Base-by-base conservation (phyloP, 225 moss, liverwort and hornwort genomes). In the Takakia lepidozioides region DNA sequence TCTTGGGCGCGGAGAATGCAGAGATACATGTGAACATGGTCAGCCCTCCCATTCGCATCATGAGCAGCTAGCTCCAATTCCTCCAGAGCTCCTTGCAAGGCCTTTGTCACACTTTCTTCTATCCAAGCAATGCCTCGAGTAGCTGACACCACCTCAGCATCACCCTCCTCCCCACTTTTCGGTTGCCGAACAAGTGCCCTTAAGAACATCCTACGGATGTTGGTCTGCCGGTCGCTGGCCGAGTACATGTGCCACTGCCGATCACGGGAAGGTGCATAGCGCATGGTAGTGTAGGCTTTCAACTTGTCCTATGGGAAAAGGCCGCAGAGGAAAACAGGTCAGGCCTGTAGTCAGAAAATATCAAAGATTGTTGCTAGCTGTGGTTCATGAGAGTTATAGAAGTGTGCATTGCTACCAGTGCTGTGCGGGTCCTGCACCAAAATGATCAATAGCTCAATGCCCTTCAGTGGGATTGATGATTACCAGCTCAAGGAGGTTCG, bases 271-370 rank as follows among this genome's bases (percentile, higher is more conserved):
- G 90, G 84, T 6, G 95, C 84, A 59, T 90, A 98, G 23, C 80
- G 73, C 80, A 90, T 72, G 18, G 73, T 63, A 42, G 67, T 76
- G 71, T 78, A 84, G 2, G 77, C 81, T 57, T 87, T 98, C 57
- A 98, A 70, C 77, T 90, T 90, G 51, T 69, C 82, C 95, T 98
- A n/a, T n/a, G n/a, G n/a, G n/a, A n/a, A n/a, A n/a, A n/a, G n/a
- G n/a, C n/a, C n/a, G n/a, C n/a, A n/a, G n/a, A n/a, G n/a, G n/a
- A n/a, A n/a, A n/a, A n/a, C n/a, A n/a, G n/a, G n/a, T n/a, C n/a
- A n/a, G n/a, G n/a, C n/a, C n/a, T n/a, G n/a, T n/a, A n/a, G n/a
- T n/a, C n/a, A n/a, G n/a, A n/a, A n/a, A n/a, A n/a, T n/a, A n/a
- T n/a, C n/a, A n/a, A n/a, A n/a, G n/a, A n/a, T n/a, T n/a, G n/a